Base-by-base conservation (phyloP, 2,329 filamentous ascomycete genomes). In the Ilyonectria sp. region DNA sequence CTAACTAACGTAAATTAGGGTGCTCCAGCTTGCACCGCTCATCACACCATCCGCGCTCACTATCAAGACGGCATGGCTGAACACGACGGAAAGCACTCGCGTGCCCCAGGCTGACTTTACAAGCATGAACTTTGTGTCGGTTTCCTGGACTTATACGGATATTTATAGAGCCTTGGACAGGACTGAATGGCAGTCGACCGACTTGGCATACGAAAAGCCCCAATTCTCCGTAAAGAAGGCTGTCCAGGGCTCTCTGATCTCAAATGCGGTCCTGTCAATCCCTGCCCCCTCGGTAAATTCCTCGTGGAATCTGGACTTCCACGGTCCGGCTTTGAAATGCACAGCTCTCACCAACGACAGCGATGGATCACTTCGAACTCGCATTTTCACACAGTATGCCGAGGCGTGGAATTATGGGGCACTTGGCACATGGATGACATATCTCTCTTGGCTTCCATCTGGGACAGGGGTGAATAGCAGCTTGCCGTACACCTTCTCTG, bases 51-150 rank as follows among this genome's bases (percentile, higher is more conserved):
- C 55, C 11, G 23, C 55, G 6, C 19, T 58, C 9, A 58, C 55
- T 3, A 58, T 58, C 7, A 47, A 17, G 26, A 46, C 55, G 19
- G 55, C 55, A 9, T 58, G 40, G 55, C 1, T 47, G 9, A 58
- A 58, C 9, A 19, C 15, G 7, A 58, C 55, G 1, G 40, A 58
- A 19, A 6, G 26, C 2, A 15, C 17, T 10, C 40, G 40, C 5
- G 55, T 58, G 17, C 43, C 55, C 8, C 26, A 10, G 6, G n/a
- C 33, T 8, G 55, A 58, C n/a, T 58, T 58, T n/a, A 58, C 55
- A 2, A 58, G 55, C 43, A 58, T 58, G 55, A 58, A 58, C 26
- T 58, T 58, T 58, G 40, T 40, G 19, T 15, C 55, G 5, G n/a
- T 58, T 8, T 19, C 15, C 11, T 58, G 40, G 55, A 19, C 26